Evolutionary conservation across 352 stramenopile genomes (phyloP), one percentile per base, ranked within the genome.

Genomic region (Pythium monospermum): DNA sequence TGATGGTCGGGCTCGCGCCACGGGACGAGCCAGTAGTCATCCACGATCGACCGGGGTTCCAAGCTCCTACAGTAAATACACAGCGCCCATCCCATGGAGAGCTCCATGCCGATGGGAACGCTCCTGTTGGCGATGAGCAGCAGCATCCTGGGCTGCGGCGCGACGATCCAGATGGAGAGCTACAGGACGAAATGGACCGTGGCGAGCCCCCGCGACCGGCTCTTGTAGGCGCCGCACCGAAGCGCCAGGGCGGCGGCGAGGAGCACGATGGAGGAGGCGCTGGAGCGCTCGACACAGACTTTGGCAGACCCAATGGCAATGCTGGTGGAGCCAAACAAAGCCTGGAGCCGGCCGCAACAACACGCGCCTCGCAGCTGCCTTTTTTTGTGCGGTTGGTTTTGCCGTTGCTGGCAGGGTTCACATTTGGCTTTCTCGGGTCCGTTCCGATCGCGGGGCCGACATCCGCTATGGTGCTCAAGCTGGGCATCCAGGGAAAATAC

Each of bases 401-500:
- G 37, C 84, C 84, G 35, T 52, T 93, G 33, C 49, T 92, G 23
- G 78, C 82, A 2, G 84, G 84, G 2, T 95, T 88, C 49, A 81
- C 69, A 53, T 95, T 95, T 49, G 84, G 84, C 0, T 95, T 95
- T 52, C 57, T 95, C 32, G 84, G 84, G 0, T 95, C 84, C 1
- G 81, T 95, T 16, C 84, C 84, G 2, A 71, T 95, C 26, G 80
- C 84, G 1, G 84, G 84, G 2, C 84, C 84, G 21, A 95, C 84
- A 30, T 93, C 82, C 1, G 84, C 84, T 3, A 95, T 95, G 82
- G 84, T 95, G 42, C 49, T 95, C 19, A 91, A 91, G 66, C 68
- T 93, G 12, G 84, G 84, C 0, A 93, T 95, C 28, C 82, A 95
- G 54, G 82, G 84, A 5, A 90, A 95, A 47, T 95, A 95, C 53